Evolutionary conservation across 108 stramenopile genomes (phyloP), one percentile per base, ranked within the genome.

Genomic region (Pseudonitzschia pungens): DNA sequence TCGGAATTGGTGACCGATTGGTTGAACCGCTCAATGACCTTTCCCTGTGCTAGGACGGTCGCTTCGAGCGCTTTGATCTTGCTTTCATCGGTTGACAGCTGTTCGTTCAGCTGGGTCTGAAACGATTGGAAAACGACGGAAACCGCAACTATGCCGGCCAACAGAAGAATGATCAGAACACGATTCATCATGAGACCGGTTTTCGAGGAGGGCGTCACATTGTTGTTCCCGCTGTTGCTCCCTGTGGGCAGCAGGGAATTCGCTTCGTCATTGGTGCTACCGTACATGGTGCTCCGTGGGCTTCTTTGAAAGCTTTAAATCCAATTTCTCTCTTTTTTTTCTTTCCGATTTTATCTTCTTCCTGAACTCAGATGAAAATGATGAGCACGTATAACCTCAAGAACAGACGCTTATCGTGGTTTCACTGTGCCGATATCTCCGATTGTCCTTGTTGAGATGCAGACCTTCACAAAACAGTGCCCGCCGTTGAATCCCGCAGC

Each of bases 1-100:
- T 95, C 94, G 7, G 82, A 33, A 78, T 95, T 92, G 50, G 87
- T 87, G 12, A 95, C 89, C 32, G 89, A 89, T 32, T 81, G 66
- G 68, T 89, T 87, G 72, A 94, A 94, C 53, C 93, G 78, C 1
- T 79, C 48, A 70, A 94, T 90, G 11, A 90, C 84, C 32, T 57
- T 50, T 12, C 73, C 84, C 53, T 93, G 92, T 26, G 62, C 14
- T 0, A 65, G n/a, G 40, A 82, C 54, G 10, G 71, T 77, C 5
- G 29, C 18, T 26, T 73, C 65, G 26, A 84, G 31, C 26, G 70
- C 33, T 9, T 54, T 16, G 55, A 84, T 77, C 24, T 65, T 77
- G 0, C 14, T n/a, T 70, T 84, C 79, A 20, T 84, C 83, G 14
- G 32, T 52, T 9, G 31, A 18, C 20, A 84, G 53, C 51, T 80